phyloP scores from a whole-genome alignment of 2,329 filamentous ascomycete genomes.

The Pestalotiopsis sp. region DNA sequence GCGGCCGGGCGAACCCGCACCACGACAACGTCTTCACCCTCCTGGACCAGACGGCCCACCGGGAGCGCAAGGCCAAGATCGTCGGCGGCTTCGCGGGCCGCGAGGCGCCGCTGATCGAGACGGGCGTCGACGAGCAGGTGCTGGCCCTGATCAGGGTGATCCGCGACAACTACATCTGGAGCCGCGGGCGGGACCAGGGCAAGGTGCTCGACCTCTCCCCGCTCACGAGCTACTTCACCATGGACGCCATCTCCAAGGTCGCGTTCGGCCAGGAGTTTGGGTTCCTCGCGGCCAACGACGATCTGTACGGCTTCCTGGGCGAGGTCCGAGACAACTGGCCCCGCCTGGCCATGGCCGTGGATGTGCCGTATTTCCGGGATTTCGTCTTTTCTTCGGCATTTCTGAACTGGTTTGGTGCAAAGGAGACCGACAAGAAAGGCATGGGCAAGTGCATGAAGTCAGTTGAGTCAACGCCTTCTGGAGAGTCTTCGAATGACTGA shows the following conservation, averaged over 20 bases:
- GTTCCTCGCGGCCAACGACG: slow-evolving; percentile 24
- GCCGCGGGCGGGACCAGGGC: background rate
- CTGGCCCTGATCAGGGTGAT: slow-evolving; percentile 19
- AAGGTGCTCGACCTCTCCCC: slow-evolving; percentile 19
- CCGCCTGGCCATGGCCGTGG: slow-evolving; percentile 19
- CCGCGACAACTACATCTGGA: slow-evolving; percentile 21
- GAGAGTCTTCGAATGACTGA: background rate
- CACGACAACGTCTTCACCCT: slow-evolving; percentile 55
- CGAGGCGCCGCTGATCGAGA: slow-evolving; percentile 23
- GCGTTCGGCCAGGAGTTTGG: slow-evolving; percentile 29
- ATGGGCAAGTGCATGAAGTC: slow-evolving; percentile 24
- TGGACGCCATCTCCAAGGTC: slow-evolving; percentile 30
- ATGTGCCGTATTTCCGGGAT: slow-evolving; percentile 24
- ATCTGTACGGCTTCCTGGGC: slow-evolving; percentile 25
- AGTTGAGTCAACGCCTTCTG: background rate
- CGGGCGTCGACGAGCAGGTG: slow-evolving; percentile 21
- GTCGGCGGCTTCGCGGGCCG: slow-evolving; percentile 22
- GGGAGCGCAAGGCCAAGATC: slow-evolving; percentile 26
- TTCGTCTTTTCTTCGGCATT: slow-evolving; percentile 22
- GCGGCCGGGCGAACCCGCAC: slow-evolving; percentile 25
- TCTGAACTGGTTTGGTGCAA: slow-evolving; percentile 25
- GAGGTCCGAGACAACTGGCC: slow-evolving; percentile 18
- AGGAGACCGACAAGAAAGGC: slow-evolving; percentile 22
- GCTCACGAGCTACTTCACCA: slow-evolving; percentile 19
- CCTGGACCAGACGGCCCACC: slow-evolving; percentile 45